Evolutionary conservation across 164 flowering plant genomes (phyloP).

Genomic region (Akebia trifoliata): DNA sequence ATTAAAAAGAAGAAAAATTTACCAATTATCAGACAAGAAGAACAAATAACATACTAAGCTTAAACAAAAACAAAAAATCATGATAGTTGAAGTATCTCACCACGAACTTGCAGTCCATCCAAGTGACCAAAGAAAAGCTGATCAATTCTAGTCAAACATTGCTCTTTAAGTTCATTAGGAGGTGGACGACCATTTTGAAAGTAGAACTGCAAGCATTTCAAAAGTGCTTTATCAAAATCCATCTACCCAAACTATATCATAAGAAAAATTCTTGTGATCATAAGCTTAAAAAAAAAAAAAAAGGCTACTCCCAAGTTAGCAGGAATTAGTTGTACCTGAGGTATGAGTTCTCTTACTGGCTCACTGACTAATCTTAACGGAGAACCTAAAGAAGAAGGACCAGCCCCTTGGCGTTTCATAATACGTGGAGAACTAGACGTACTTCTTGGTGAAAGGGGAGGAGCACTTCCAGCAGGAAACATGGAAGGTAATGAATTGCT

Average conservation of each 20-base stretch:
- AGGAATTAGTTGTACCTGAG: too few species aligned
- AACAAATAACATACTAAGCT: not conserved
- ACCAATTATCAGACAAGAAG: not conserved
- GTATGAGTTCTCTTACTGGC: constrained; percentile 70
- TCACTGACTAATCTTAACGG: constrained; percentile 71
- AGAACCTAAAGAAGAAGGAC: constrained; percentile 68
- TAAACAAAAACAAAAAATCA: not conserved
- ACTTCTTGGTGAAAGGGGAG: constrained; percentile 89
- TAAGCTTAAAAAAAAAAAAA: too few species aligned
- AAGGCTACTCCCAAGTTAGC: too few species aligned
- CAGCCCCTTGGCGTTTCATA: constrained; percentile 48
- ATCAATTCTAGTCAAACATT: constrained; percentile 45
- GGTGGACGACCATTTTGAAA: constrained; percentile 85
- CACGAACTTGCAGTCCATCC: constrained; percentile 66
- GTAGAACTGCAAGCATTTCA: constrained; percentile 58
- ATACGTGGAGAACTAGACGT: constrained; percentile 79
- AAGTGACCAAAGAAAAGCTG: constrained; percentile 54
- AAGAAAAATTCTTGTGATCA: not conserved
- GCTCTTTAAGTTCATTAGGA: constrained; percentile 64
- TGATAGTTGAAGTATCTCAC: constrained; percentile 27
- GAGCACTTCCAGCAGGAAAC: constrained; percentile 92
- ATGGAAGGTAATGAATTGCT: constrained; percentile 70
- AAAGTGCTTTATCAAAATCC: not conserved
- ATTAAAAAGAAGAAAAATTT: not conserved
- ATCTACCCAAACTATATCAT: not conserved